These are phyloP conservation scores for Psilocybe subaeruginosa DNA, from an alignment of 768 basidiomycete genomes.

Conservation along the genomic window DNA sequence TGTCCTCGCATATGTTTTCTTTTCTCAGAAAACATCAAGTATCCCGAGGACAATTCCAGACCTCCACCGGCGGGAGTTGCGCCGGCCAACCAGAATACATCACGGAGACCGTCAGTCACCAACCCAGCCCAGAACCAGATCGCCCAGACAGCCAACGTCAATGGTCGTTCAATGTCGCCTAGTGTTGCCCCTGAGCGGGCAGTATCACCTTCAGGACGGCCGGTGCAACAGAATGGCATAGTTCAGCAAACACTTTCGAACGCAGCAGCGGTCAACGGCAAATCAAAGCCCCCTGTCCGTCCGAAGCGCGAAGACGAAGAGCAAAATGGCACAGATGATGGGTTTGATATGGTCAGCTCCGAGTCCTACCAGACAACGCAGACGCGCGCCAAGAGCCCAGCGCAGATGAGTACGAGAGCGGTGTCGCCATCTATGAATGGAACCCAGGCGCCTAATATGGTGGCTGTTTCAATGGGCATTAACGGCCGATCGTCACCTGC, in stretches of 20 bases:
- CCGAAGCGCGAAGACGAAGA: slow-evolving; percentile 52
- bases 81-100: slow-evolving; percentile 35
- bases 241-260: slow-evolving; percentile 28
- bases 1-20: background rate
- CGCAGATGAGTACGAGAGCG: slow-evolving; percentile 47
- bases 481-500: slow-evolving; percentile 46
- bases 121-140: slow-evolving; percentile 25
- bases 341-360: slow-evolving; percentile 51
- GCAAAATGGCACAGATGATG: slow-evolving; percentile 41
- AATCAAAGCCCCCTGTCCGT: slow-evolving; percentile 54
- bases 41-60: slow-evolving; percentile 65
- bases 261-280: slow-evolving; percentile 40
- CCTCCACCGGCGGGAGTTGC: slow-evolving; percentile 28
- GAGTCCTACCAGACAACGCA: slow-evolving; percentile 40
- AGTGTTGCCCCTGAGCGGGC: slow-evolving; percentile 65
- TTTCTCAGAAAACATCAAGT: slow-evolving; percentile 84
- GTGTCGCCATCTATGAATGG: slow-evolving; percentile 55
- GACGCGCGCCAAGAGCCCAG: slow-evolving; percentile 64
- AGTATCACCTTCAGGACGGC: slow-evolving; percentile 61
- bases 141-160: slow-evolving; percentile 25
- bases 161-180: slow-evolving; percentile 70
- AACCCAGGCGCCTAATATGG: slow-evolving; percentile 53
- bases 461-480: slow-evolving; percentile 54
- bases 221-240: slow-evolving; percentile 49
- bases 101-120: slow-evolving; percentile 54